A percentile compares a stretch with the other conserved stretches of the same genome.
phyloP scores from a whole-genome alignment of 2,329 filamentous ascomycete genomes.

The Hypocrella siamensis region DNA sequence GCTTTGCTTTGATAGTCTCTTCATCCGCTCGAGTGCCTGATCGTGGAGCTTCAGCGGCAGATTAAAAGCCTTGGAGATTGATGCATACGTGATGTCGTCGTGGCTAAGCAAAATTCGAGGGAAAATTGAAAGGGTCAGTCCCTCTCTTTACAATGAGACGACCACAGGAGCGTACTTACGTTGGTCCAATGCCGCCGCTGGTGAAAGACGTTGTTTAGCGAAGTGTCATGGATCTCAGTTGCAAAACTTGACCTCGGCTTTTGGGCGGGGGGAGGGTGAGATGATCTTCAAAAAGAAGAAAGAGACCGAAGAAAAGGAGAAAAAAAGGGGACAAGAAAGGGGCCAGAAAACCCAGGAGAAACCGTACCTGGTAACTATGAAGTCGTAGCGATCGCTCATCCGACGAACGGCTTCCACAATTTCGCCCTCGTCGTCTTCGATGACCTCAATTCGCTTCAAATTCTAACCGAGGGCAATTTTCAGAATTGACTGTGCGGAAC shows the following conservation, averaged over 20 bases:
- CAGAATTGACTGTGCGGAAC: not conserved
- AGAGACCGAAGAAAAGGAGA: no score
- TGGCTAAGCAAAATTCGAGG: constrained; percentile 44
- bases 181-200: constrained; percentile 85
- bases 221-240: not conserved
- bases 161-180: no score
- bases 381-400: constrained; percentile 83
- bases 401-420: constrained; percentile 76
- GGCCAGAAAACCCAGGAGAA: no score
- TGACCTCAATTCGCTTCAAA: constrained; percentile 79
- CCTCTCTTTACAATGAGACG: no score
- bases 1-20: constrained; percentile 54
- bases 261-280: no score
- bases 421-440: constrained; percentile 79
- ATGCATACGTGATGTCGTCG: constrained; percentile 94
- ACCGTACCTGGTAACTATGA: constrained; percentile 73
- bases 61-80: constrained; percentile 78
- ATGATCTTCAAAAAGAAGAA: no score
- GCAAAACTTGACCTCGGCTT: not conserved
- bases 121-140: no score
- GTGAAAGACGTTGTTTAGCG: not conserved
- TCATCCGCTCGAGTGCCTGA: constrained; percentile 69
- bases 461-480: constrained; percentile 24
- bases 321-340: no score
- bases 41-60: constrained; percentile 65